Evolutionary conservation across 306 rosid genomes (phyloP).

Genomic region (Vigna angularis): DNA sequence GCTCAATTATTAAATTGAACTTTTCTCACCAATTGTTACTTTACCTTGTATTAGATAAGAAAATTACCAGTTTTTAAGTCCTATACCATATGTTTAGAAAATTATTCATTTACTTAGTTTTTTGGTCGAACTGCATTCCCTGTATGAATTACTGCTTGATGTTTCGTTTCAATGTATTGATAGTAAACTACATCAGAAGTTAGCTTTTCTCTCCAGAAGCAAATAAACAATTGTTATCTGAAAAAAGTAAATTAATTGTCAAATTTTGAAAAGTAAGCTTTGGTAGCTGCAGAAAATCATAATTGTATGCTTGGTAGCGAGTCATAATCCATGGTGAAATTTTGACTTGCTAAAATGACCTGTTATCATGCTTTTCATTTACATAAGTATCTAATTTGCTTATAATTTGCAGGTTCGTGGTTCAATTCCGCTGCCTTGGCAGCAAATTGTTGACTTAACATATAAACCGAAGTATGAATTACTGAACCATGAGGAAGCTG

Average conservation of each 20-base stretch:
- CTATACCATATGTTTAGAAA: background rate
- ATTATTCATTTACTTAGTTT: background rate
- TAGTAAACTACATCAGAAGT: background rate
- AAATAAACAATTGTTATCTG: background rate
- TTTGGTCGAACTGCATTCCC: background rate
- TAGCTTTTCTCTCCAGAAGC: background rate
- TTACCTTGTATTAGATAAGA: background rate
- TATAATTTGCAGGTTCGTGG: constrained; percentile 72
- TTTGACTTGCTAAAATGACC: background rate
- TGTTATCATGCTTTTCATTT: constrained; percentile 18
- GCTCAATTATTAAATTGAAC: constrained; percentile 11
- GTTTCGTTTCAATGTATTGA: background rate
- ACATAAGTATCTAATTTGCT: background rate
- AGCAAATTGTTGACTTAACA: constrained; percentile 82
- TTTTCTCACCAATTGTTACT: background rate
- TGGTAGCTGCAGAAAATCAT: background rate
- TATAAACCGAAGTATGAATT: constrained; percentile 84
- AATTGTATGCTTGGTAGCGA: too few species aligned
- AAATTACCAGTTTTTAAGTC: background rate
- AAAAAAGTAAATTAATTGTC: too few species aligned
- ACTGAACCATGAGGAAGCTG: constrained; percentile 76
- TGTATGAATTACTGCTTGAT: background rate
- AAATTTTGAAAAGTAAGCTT: background rate
- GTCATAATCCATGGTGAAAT: background rate
- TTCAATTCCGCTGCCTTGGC: constrained; percentile 81